These are phyloP conservation scores for Fusarium xylarioides DNA, from an alignment of 2,329 filamentous ascomycete species.

Conservation along the genomic window DNA sequence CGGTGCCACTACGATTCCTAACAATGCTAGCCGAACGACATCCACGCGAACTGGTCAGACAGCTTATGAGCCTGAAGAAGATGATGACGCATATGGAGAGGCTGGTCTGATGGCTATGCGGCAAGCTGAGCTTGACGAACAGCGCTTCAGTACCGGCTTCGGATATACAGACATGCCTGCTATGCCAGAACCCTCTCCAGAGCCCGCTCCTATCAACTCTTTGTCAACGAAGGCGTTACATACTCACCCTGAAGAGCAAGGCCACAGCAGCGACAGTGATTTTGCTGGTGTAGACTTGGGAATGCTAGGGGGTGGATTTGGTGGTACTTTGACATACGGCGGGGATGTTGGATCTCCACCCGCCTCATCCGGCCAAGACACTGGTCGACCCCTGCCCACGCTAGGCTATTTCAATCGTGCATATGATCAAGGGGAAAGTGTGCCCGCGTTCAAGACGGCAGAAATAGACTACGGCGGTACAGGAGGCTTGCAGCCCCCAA, in stretches of 20 bases:
- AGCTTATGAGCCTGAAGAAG: slow-evolving; percentile 52
- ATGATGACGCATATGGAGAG: slow-evolving; percentile 88
- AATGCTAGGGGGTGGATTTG: slow-evolving; percentile 76
- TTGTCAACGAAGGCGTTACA: slow-evolving; percentile 55
- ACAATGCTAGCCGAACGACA: slow-evolving; percentile 35
- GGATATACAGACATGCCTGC: slow-evolving; percentile 46
- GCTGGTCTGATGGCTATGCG: slow-evolving; percentile 86
- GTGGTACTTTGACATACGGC: slow-evolving; percentile 62
- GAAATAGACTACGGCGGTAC: slow-evolving; percentile 88
- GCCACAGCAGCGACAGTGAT: slow-evolving; percentile 73
- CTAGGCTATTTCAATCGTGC: slow-evolving; percentile 48
- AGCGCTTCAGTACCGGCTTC: slow-evolving; percentile 53
- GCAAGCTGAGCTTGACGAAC: slow-evolving; percentile 82
- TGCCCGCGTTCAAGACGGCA: slow-evolving; percentile 64
- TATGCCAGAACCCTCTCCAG: slow-evolving; percentile 37
- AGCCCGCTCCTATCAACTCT: slow-evolving; percentile 39
- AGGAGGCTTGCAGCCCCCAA: slow-evolving; percentile 85
- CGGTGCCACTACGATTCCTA: slow-evolving; percentile 55
- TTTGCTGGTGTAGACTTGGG: slow-evolving; percentile 75
- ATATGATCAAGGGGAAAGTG: slow-evolving; percentile 43
- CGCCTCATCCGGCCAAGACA: slow-evolving; percentile 53
- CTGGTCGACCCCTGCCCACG: slow-evolving; percentile 59
- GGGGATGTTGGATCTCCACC: slow-evolving; percentile 56
- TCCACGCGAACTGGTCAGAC: slow-evolving; percentile 33
- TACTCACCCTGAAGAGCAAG: slow-evolving; percentile 60